Conservation (phyloP, 352 stramenopile species). For the Elongisporangium prolatum region DNA sequence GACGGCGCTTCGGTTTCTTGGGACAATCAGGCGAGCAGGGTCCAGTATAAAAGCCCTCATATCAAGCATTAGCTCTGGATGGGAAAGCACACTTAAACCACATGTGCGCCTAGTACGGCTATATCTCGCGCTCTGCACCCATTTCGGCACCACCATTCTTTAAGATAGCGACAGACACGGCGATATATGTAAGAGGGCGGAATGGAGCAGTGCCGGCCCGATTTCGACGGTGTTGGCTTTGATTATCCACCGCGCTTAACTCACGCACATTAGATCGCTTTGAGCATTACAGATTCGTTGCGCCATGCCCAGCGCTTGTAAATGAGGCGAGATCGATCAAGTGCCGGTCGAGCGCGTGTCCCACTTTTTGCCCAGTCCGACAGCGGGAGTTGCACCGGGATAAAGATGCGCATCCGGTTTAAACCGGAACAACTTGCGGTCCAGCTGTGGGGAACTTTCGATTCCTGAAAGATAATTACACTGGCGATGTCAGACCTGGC, state of each 20-base stretch:
- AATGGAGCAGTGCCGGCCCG: not conserved
- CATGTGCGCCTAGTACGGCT: not conserved
- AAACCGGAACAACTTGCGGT: not conserved
- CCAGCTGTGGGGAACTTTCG: not conserved
- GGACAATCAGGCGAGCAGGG: not conserved
- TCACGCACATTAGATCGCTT: not conserved
- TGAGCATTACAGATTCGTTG: not conserved
- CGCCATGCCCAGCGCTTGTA: not conserved
- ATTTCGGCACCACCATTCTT: not conserved
- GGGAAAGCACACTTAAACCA: not conserved
- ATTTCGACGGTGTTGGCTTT: not conserved
- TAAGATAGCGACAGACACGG: not conserved
- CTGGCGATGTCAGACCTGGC: not conserved
- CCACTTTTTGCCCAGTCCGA: not conserved
- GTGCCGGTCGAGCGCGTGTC: not conserved
- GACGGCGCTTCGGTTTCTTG: not conserved
- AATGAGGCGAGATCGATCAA: not conserved
- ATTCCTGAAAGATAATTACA: not conserved
- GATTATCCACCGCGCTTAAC: not conserved
- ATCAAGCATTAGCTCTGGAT: not conserved
- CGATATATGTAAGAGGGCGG: not conserved
- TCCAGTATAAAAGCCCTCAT: not conserved
- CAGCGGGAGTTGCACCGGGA: not conserved
- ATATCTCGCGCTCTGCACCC: not conserved
- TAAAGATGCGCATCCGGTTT: not conserved